Base-by-base conservation (phyloP, 805 yeast genomes). In the Spathaspora gorwiae region DNA sequence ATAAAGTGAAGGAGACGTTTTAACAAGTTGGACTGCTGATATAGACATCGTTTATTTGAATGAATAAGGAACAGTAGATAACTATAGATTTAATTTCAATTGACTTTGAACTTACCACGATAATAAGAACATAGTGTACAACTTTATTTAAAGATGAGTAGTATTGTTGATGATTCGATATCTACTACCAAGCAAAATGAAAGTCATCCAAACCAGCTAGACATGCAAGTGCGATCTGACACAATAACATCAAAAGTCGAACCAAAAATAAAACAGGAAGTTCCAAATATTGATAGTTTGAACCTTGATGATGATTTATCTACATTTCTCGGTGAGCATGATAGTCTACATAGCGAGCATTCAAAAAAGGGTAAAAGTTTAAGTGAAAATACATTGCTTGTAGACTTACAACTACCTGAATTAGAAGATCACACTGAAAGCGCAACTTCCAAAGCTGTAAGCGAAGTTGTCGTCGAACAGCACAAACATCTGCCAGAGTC, bases 281-380 rank as follows among this genome's bases (percentile, higher is more conserved):
- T 24, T 10, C 37, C 43, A 6, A 32, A 45, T 19, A n/a, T 42
- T 13, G 40, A 35, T 14, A 40, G 41, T 14, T 40, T 50, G 38
- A 41, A 27, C 26, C 31, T 50, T 14, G 55, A 53, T 39, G 49
- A 51, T 9, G 56, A 51, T 33, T 32, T 51, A 19, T 40, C 43
- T 26, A 47, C 37, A 29, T 39, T 50, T 12, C 43, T 52, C 34
- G 41, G 44, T n/a, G 47, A 44, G 27, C 40, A 37, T 13, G n/a
- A 26, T 27, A 13, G 27, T n/a, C 19, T 13, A 11, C 6, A 29
- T 29, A 9, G 12, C 5, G 32, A 29, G 6, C 9, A 9, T 9
- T 9, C 32, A 11, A 9, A 29, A 9, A 29, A 29, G 12, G 32
- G 12, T 29, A 29, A 11, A 11, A 29, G 3, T 3, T 3, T 29